Evolutionary conservation across 2,329 filamentous ascomycete genomes (phyloP), one percentile per base, ranked within the genome.

Genomic region (Fusarium palustre): DNA sequence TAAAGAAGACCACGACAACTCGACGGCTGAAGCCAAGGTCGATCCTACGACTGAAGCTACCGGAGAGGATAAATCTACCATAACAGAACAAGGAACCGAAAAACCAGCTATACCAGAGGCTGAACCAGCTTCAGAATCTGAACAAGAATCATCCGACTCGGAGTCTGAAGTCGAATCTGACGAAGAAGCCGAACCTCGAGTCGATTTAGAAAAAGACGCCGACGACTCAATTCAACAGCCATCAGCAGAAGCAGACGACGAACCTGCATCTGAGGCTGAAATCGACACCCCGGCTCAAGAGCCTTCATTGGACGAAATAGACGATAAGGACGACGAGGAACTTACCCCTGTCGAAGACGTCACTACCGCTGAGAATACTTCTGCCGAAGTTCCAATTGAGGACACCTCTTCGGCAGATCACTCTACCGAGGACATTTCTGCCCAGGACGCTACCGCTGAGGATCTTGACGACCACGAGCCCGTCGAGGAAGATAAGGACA

Each of bases 11-110:
- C 46, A 67, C 31, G 39, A 60, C 34, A 53, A 73, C 33, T 53
- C 36, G 24, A 41, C 59, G n/a, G n/a, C 55, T 50, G 66, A 66
- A 54, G 47, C 55, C 25, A 55, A 69, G 38, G 55, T 59, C 39
- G 60, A 64, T 25, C 45, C 52, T 50, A 48, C 46, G 31, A 58
- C 49, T 31, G 70, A 61, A 36, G 59, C 63, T 25, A 41, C 58
- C 36, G 58, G 63, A 48, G 55, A 55, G 49, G 49, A 63, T 28
- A 53, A 47, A 34, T 45, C 54, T 41, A 43, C 42, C 36, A 48
- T 36, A 59, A 36, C 49, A 39, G 38, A 50, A 28, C 25, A 34
- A 39, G 63, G 68, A 43, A 45, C 18, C n/a, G 43, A 66, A 45
- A 62, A 58, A 22, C 4, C 38, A 46, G 20, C 49, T 24, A 49